A percentile compares a stretch with the other conserved stretches of the same genome.
phyloP scores from a whole-genome alignment of 192 early-diverging fungal species.

The Dispira parvispora region DNA sequence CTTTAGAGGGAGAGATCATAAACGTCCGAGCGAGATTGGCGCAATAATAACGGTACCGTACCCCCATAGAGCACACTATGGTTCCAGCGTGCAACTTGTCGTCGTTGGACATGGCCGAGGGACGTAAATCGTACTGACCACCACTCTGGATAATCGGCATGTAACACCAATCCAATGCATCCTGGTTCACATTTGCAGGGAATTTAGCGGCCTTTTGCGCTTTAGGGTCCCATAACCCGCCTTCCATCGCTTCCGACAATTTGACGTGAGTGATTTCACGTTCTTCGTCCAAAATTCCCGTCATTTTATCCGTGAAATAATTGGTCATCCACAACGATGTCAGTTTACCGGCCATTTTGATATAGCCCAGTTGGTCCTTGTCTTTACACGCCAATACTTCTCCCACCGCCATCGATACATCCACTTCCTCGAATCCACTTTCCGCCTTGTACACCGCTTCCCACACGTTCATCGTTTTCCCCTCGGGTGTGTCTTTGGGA shows the following conservation, averaged over 20 bases:
- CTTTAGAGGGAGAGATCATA: conserved; percentile 70
- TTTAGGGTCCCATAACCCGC: conserved; percentile 46
- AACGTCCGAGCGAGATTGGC: conserved; percentile 89
- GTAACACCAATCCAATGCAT: conserved; percentile 77
- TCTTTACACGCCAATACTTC: conserved; percentile 73
- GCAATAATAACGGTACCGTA: conserved; percentile 89
- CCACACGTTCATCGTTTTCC: conserved; percentile 74
- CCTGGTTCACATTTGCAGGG: conserved; percentile 49
- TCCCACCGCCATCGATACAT: conserved; percentile 55
- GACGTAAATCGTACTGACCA: conserved; percentile 74
- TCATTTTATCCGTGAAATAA: conserved; percentile 75
- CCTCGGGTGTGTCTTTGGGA: conserved; percentile 52
- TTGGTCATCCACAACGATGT: conserved; percentile 66
- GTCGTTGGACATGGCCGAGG: conserved; percentile 55
- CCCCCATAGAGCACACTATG: conserved; percentile 82
- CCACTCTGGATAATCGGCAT: conserved; percentile 93
- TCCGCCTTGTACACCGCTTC: conserved; percentile 32
- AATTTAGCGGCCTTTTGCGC: conserved; percentile 46
- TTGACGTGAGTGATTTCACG: conserved; percentile 72
- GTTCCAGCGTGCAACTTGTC: conserved; percentile 72
- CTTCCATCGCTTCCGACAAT: conserved; percentile 56
- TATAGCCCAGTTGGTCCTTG: conserved; percentile 64
- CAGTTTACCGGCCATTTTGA: conserved; percentile 51
- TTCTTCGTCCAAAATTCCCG: conserved; percentile 70
- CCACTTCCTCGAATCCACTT: conserved; percentile 38